phyloP scores from a whole-genome alignment of 495 filamentous ascomycete species.

The Hyaloscypha hepaticicola region DNA sequence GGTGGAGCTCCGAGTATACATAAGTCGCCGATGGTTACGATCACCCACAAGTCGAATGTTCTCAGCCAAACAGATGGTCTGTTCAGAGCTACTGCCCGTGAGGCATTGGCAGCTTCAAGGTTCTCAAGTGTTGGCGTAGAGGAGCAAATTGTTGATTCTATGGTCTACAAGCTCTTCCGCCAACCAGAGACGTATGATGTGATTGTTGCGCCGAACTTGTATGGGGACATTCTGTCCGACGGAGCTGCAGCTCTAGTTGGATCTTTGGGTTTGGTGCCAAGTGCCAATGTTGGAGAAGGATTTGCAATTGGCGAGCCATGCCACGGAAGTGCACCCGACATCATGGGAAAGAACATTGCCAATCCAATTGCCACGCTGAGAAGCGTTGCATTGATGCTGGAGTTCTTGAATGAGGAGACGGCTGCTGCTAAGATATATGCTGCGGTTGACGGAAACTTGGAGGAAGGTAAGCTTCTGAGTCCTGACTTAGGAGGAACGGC shows the following conservation, averaged over 20 bases:
- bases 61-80: constrained; percentile 95
- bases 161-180: constrained; percentile 99
- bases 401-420: constrained; percentile 83
- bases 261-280: constrained; percentile 90
- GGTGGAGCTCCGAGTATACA: constrained; percentile 54
- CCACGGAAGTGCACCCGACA: constrained; percentile 94
- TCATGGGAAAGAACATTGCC: constrained; percentile 86
- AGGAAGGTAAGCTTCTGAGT: constrained; percentile 76
- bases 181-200: constrained; percentile 94
- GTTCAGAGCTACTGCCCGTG: constrained; percentile 78
- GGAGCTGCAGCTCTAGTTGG: constrained; percentile 94
- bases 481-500: constrained; percentile 92
- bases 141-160: constrained; percentile 98
- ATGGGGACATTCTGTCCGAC: constrained; percentile 95
- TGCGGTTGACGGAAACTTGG: constrained; percentile 89
- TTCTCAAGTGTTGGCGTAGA: constrained; percentile 70
- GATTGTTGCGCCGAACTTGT: constrained; percentile 96
- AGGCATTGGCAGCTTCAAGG: constrained; percentile 61
- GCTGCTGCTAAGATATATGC: constrained; percentile 87
- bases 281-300: constrained; percentile 89
- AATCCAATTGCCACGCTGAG: constrained; percentile 95
- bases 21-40: constrained; percentile 75
- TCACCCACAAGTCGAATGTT: constrained; percentile 98
- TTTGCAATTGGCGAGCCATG: constrained; percentile 99
- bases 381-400: constrained; percentile 90